Evolutionary conservation across 2,329 filamentous ascomycete species (phyloP).

Genomic region (Ascochyta pisi): DNA sequence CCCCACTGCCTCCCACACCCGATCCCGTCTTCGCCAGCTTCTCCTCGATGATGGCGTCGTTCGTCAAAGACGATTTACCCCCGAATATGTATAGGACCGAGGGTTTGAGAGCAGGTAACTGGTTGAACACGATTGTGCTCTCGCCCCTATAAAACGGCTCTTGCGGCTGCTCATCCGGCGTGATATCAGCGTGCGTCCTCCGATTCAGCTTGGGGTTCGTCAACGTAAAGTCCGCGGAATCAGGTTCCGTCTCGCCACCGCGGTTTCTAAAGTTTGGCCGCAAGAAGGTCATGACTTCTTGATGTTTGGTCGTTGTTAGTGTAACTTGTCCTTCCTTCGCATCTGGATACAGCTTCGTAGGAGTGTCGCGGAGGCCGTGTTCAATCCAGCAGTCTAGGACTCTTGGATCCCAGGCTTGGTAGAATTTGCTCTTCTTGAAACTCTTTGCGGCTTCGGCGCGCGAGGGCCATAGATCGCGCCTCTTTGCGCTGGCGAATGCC

Average conservation of each 20-base stretch:
- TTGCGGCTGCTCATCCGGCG: slow-evolving; percentile 45
- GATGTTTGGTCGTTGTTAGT: slow-evolving; percentile 81
- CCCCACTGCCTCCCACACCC: slow-evolving; percentile 72
- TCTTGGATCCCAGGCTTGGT: slow-evolving; percentile 79
- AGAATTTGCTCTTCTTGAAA: slow-evolving; percentile 76
- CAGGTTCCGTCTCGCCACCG: slow-evolving; percentile 55
- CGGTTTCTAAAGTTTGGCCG: slow-evolving; percentile 63
- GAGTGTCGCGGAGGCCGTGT: slow-evolving; percentile 77
- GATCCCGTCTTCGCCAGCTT: slow-evolving; percentile 71
- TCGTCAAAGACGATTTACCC: slow-evolving; percentile 63
- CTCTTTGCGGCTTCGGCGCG: slow-evolving; percentile 69
- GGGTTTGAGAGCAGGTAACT: slow-evolving; percentile 65
- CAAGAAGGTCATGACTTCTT: slow-evolving; percentile 83
- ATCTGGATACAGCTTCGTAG: slow-evolving; percentile 65
- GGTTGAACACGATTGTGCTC: slow-evolving; percentile 61
- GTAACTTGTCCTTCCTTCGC: slow-evolving; percentile 63
- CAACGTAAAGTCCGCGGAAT: slow-evolving; percentile 34
- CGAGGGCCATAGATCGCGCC: slow-evolving; percentile 84
- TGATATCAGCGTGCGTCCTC: slow-evolving; percentile 54
- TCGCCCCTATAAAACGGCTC: slow-evolving; percentile 73
- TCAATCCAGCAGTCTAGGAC: slow-evolving; percentile 77
- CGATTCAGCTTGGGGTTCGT: slow-evolving; percentile 45
- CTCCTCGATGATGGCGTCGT: slow-evolving; percentile 57
- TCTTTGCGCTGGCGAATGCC: slow-evolving; percentile 69
- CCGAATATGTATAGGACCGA: slow-evolving; percentile 50